phyloP scores from a whole-genome alignment of 768 basidiomycete genomes.

The Trametes gibbosa region DNA sequence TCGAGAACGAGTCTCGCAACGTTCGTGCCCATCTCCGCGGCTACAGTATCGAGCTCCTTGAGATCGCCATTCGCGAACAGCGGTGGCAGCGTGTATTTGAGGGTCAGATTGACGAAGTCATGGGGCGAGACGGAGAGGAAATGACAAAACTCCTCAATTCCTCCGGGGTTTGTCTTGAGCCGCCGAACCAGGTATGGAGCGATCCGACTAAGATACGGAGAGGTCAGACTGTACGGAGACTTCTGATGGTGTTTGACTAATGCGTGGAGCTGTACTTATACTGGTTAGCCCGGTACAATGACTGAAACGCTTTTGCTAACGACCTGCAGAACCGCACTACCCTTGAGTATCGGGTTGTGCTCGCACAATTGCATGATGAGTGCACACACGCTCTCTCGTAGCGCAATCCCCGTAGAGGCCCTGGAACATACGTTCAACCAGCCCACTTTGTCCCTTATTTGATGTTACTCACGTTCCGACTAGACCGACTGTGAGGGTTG shows the following conservation, averaged over 20 bases:
- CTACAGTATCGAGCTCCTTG: conserved; percentile 59
- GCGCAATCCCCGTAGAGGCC: conserved; percentile 45
- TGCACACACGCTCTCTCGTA: conserved; percentile 58
- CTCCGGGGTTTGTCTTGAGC: conserved; percentile 53
- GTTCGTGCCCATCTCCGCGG: conserved; percentile 47
- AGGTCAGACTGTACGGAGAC: conserved; percentile 60
- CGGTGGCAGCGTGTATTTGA: conserved; percentile 63
- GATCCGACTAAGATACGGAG: conserved; percentile 67
- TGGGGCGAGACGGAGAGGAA: conserved; percentile 55
- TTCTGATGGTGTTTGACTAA: conserved; percentile 60
- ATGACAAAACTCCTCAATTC: conserved; percentile 65
- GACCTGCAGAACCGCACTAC: conserved; percentile 67
- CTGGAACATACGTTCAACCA: conserved; percentile 29
- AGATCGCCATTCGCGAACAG: conserved; percentile 63
- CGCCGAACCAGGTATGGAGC: conserved; percentile 62
- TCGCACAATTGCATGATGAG: conserved; percentile 67
- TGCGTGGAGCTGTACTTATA: conserved; percentile 47
- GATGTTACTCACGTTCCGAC: conserved; percentile 43
- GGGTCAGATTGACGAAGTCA: conserved; percentile 64
- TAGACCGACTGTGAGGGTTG: conserved; percentile 56
- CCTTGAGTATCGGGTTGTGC: conserved; percentile 66
- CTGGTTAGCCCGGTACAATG: not conserved
- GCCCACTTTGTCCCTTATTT: too few species aligned
- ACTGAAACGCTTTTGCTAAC: conserved; percentile 10
- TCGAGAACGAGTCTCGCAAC: conserved; percentile 55